phyloP scores from a whole-genome alignment of 108 stramenopile species.

The Cyclotella cryptica region DNA sequence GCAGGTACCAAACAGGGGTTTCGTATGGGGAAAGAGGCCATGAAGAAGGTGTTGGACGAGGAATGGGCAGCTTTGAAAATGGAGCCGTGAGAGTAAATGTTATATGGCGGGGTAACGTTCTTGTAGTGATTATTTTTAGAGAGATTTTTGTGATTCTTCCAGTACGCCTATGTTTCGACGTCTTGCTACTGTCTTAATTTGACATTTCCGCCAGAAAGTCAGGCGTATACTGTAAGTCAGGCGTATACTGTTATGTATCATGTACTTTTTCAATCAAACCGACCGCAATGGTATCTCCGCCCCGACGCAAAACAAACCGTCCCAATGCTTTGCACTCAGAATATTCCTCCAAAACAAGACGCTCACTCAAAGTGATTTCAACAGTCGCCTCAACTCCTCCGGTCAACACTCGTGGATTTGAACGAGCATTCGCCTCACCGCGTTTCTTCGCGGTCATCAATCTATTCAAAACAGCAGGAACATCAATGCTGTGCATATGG shows the following conservation, averaged over 20 bases:
- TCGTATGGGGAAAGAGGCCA: slow-evolving; percentile 31
- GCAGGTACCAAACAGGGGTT: slow-evolving; percentile 46
- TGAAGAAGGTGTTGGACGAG: slow-evolving; percentile 41
- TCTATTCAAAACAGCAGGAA: slow-evolving; percentile 70
- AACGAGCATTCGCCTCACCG: slow-evolving; percentile 22
- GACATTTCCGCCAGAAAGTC: too few relatives aligned
- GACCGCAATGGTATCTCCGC: slow-evolving; percentile 55
- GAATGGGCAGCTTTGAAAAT: slow-evolving; percentile 27
- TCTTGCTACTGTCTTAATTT: too few relatives aligned
- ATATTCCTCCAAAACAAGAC: slow-evolving; percentile 41
- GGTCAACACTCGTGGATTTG: slow-evolving; percentile 69
- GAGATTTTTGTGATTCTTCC: too few relatives aligned
- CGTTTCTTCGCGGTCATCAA: slow-evolving; percentile 47
- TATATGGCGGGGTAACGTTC: too few relatives aligned
- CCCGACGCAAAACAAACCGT: slow-evolving; percentile 53
- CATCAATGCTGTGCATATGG: slow-evolving; percentile 86
- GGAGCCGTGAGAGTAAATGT: background rate
- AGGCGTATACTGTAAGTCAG: background rate
- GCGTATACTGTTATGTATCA: background rate
- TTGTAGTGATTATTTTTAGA: too few relatives aligned
- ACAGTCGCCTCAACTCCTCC: slow-evolving; percentile 68
- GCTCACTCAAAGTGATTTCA: slow-evolving; percentile 71
- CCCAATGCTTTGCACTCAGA: slow-evolving; percentile 53
- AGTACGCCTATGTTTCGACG: too few relatives aligned
- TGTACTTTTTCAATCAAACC: slow-evolving; percentile 53